Evolutionary conservation across 2,329 filamentous ascomycete genomes (phyloP).

Genomic region (Botrytis fabae): DNA sequence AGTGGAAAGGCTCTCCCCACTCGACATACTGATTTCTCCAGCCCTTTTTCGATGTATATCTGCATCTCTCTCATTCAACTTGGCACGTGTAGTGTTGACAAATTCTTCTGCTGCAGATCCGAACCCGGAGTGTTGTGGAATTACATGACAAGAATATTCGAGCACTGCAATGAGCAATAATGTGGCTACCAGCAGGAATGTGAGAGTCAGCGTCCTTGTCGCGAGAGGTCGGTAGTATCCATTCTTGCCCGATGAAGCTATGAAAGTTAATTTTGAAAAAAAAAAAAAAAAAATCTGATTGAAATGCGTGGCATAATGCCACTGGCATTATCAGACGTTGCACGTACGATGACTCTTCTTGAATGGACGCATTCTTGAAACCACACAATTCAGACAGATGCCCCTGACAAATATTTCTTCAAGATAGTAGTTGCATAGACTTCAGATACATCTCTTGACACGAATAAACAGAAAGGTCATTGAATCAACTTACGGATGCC

Average conservation of each 20-base stretch:
- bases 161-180: conserved; percentile 1
- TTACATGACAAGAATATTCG: conserved; percentile 7
- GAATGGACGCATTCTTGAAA: not conserved
- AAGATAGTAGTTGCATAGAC: not conserved
- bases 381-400: not conserved
- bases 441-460: too few relatives aligned
- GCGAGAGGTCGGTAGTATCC: not conserved
- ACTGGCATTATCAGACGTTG: not conserved
- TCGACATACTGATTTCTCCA: not conserved
- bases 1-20: too few relatives aligned
- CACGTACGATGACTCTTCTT: not conserved
- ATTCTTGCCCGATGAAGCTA: not conserved
- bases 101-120: not conserved
- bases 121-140: conserved; percentile 10
- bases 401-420: not conserved
- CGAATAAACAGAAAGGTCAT: too few relatives aligned
- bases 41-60: not conserved
- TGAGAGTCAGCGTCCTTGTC: not conserved
- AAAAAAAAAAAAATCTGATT: not conserved
- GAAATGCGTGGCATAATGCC: not conserved
- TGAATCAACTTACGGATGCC: not conserved
- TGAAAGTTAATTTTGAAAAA: not conserved
- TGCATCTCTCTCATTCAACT: not conserved
- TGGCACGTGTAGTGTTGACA: not conserved
- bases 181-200: not conserved